These are phyloP conservation scores for Testicularia cyperi DNA, from an alignment of 1,284 basidiomycete species.

Conservation along the genomic window DNA sequence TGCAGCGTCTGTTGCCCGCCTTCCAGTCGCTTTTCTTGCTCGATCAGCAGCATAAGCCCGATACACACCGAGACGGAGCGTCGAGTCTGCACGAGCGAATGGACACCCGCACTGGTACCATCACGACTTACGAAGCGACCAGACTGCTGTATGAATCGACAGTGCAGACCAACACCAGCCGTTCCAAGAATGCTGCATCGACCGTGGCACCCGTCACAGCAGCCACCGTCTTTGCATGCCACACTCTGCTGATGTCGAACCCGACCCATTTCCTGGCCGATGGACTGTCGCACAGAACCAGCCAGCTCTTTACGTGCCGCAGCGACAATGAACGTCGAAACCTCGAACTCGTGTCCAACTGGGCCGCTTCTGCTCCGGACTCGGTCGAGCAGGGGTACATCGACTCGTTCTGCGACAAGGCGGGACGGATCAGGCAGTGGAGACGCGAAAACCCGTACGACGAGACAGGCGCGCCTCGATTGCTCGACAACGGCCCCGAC, in stretches of 20 bases:
- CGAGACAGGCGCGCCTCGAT: slow-evolving; percentile 65
- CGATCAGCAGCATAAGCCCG: slow-evolving; percentile 1
- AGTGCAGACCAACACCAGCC: not conserved
- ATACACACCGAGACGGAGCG: not conserved
- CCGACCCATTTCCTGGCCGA: slow-evolving; percentile 70
- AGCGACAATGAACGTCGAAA: slow-evolving; percentile 68
- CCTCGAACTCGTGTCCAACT: slow-evolving; percentile 66
- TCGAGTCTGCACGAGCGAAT: slow-evolving; percentile 1
- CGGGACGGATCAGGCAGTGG: slow-evolving; percentile 12
- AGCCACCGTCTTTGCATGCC: slow-evolving; percentile 67
- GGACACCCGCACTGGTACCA: slow-evolving; percentile 23
- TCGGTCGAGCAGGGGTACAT: slow-evolving; percentile 18
- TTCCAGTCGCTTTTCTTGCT: slow-evolving; percentile 33
- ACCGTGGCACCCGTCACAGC: slow-evolving; percentile 10
- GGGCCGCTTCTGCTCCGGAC: slow-evolving; percentile 62
- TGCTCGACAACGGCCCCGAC: slow-evolving; percentile 49
- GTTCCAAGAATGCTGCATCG: not conserved
- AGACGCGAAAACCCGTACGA: slow-evolving; percentile 65
- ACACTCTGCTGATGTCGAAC: slow-evolving; percentile 72
- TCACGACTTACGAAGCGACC: slow-evolving; percentile 31
- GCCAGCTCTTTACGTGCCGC: slow-evolving; percentile 71
- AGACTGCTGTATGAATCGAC: slow-evolving; percentile 9
- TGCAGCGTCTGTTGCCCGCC: slow-evolving; percentile 23
- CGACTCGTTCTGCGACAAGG: slow-evolving; percentile 60
- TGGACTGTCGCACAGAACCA: slow-evolving; percentile 65